A percentile compares a stretch with the other conserved stretches of the same genome.
phyloP scores from a whole-genome alignment of 805 yeast species.

The Pichia gijzeniarum region DNA sequence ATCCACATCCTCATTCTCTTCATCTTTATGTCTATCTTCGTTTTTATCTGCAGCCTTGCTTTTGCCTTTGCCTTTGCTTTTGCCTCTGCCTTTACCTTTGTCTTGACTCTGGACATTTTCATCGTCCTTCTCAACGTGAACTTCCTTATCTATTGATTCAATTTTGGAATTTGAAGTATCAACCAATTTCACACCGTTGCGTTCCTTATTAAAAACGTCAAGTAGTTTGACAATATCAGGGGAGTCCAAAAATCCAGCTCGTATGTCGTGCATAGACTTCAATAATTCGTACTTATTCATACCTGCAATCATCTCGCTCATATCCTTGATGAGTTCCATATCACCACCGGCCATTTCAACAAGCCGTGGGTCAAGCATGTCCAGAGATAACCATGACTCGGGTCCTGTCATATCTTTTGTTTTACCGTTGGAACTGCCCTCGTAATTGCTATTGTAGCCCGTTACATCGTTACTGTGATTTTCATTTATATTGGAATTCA shows the following conservation, averaged over 20 bases:
- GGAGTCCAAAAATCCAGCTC: neutral
- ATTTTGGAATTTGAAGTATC: too few species aligned
- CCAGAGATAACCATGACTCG: too few species aligned
- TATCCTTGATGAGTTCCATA: neutral
- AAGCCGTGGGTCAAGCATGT: too few species aligned
- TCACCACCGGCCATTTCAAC: constrained; percentile 3
- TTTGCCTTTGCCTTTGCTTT: neutral
- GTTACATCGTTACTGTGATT: too few species aligned
- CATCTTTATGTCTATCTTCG: neutral
- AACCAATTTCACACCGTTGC: too few species aligned
- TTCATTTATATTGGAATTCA: too few species aligned
- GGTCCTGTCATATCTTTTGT: too few species aligned
- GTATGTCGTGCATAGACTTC: constrained; percentile 1
- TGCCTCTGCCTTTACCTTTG: neutral
- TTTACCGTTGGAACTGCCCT: too few species aligned
- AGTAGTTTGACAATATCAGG: neutral
- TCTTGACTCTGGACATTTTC: too few species aligned
- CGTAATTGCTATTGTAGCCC: too few species aligned
- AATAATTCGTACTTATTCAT: neutral
- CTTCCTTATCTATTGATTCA: too few species aligned
- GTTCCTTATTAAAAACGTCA: neutral
- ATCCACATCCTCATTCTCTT: neutral
- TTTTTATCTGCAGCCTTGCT: neutral
- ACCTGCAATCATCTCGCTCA: neutral
- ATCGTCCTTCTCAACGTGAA: too few species aligned